Evolutionary conservation across 331 rosid genomes (phyloP).

Genomic region (Phaseolus coccineus): DNA sequence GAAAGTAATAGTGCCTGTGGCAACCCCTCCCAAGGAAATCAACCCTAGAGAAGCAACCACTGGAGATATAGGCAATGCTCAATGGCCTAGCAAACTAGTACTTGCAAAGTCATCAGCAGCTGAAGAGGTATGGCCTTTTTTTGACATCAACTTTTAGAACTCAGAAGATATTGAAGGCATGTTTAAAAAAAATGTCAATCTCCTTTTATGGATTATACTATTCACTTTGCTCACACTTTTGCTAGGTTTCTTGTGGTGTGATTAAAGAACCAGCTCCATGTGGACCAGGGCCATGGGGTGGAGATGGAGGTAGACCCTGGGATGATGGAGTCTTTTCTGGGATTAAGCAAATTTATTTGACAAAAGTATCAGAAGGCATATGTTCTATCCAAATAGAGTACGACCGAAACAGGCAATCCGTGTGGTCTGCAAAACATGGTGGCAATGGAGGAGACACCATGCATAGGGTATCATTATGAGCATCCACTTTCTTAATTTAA

Average conservation of each 20-base stretch:
- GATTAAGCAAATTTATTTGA: slow-evolving; percentile 77
- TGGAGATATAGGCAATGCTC: slow-evolving; percentile 53
- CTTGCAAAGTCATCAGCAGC: slow-evolving; percentile 52
- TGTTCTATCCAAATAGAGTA: slow-evolving; percentile 83
- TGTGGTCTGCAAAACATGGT: slow-evolving; percentile 86
- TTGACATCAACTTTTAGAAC: background rate
- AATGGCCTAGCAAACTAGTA: slow-evolving; percentile 58
- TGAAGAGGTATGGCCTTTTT: slow-evolving; percentile 59
- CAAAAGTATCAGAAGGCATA: slow-evolving; percentile 67
- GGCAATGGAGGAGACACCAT: slow-evolving; percentile 69
- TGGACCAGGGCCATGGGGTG: slow-evolving; percentile 99
- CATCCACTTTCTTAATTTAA: slow-evolving; percentile 24
- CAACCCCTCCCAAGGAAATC: slow-evolving; percentile 46
- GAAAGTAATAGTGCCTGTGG: slow-evolving; percentile 49
- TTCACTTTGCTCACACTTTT: slow-evolving; percentile 25
- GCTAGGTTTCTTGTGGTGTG: slow-evolving; percentile 62
- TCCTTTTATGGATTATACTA: background rate
- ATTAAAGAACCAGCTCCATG: slow-evolving; percentile 77
- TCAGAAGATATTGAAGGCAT: slow-evolving; percentile 6
- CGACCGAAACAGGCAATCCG: slow-evolving; percentile 77
- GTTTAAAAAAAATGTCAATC: background rate
- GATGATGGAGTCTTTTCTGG: slow-evolving; percentile 88
- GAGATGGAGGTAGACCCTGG: slow-evolving; percentile 84
- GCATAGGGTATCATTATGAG: slow-evolving; percentile 53
- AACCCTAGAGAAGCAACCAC: slow-evolving; percentile 44